Percentiles rank a stretch among this genome's conserved stretches.
phyloP scores from a whole-genome alignment of 2,329 filamentous ascomycete genomes.

The Calonectria honghensis region DNA sequence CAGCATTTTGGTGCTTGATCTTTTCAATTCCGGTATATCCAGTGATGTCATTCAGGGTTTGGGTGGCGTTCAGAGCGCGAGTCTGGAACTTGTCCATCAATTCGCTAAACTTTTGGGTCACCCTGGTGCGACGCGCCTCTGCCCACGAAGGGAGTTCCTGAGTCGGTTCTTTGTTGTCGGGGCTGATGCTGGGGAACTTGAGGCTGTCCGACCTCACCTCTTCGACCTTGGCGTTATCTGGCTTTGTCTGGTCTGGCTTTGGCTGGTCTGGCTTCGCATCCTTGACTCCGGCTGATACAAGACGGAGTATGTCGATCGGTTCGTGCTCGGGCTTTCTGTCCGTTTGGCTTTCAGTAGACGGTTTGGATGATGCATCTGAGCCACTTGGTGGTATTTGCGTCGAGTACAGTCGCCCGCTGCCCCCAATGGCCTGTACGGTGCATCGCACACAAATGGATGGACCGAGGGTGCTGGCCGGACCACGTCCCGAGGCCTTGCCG shows the following conservation, averaged over 20 bases:
- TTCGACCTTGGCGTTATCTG: conserved; percentile 15
- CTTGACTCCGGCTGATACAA: conserved; percentile 34
- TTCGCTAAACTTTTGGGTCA: conserved; percentile 59
- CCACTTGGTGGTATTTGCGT: conserved; percentile 52
- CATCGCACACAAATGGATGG: conserved; percentile 49
- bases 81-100: conserved; percentile 94
- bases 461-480: conserved; percentile 38
- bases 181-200: conserved; percentile 33
- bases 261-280: not conserved
- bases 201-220: conserved; percentile 17
- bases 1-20: conserved; percentile 85
- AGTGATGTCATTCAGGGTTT: conserved; percentile 94
- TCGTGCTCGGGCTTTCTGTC: conserved; percentile 45
- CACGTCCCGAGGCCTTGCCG: conserved; percentile 43
- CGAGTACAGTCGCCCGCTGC: conserved; percentile 53
- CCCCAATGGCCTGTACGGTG: conserved; percentile 49
- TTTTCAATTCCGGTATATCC: conserved; percentile 94
- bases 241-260: conserved; percentile 8
- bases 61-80: conserved; percentile 88
- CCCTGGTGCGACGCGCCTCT: conserved; percentile 58
- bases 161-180: conserved; percentile 37
- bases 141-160: conserved; percentile 58
- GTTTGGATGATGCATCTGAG: conserved; percentile 35
- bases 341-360: conserved; percentile 43
- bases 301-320: conserved; percentile 47